Conservation (phyloP, 306 rosid genomes). For the Dryas drummondii region DNA sequence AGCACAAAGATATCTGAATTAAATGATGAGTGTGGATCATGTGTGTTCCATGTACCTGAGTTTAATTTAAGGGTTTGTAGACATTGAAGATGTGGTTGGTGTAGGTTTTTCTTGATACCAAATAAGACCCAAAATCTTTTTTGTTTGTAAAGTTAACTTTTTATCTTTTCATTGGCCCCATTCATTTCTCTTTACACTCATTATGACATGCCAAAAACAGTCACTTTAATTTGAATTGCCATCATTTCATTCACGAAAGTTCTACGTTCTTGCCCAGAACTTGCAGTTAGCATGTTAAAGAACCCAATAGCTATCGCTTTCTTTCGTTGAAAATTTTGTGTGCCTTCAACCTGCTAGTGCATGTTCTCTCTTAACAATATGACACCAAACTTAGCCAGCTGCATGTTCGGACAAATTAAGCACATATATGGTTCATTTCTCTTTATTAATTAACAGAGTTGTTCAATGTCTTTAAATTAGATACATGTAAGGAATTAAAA, state of each 20-base stretch:
- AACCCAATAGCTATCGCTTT: not conserved
- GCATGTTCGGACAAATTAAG: not conserved
- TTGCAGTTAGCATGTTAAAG: not conserved
- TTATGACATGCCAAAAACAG: not conserved
- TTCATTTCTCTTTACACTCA: not conserved
- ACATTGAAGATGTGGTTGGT: too few species aligned
- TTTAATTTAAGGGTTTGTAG: too few species aligned
- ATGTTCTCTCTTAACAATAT: not conserved
- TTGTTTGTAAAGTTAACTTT: slow-evolving; percentile 1
- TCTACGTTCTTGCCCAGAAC: not conserved
- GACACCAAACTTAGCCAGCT: too few species aligned
- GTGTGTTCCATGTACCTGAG: too few species aligned
- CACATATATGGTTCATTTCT: too few species aligned
- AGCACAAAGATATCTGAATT: too few species aligned
- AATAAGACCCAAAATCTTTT: not conserved
- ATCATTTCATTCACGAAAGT: slow-evolving; percentile 8
- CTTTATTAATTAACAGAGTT: too few species aligned
- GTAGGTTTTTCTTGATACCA: too few species aligned
- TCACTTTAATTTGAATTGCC: slow-evolving; percentile 10
- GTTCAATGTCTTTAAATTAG: too few species aligned
- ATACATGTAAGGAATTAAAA: too few species aligned
- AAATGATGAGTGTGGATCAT: too few species aligned
- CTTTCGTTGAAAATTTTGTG: not conserved
- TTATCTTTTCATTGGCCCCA: not conserved
- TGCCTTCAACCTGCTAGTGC: not conserved